phyloP scores from a whole-genome alignment of 2,329 filamentous ascomycete genomes.

The Hypoxylon sp. region DNA sequence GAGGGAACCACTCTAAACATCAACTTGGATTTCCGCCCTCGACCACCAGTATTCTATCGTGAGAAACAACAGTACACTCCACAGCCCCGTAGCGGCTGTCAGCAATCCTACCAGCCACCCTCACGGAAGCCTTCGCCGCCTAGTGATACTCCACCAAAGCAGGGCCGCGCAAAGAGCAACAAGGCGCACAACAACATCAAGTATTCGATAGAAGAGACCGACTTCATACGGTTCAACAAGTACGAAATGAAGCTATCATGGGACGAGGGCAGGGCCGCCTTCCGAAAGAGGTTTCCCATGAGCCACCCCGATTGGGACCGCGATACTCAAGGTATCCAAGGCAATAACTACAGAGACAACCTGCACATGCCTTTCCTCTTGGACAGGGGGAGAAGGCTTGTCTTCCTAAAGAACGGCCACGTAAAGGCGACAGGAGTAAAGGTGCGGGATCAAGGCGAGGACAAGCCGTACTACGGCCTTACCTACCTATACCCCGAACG shows the following conservation, averaged over 20 bases:
- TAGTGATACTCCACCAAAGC: background rate
- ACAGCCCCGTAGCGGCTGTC: background rate
- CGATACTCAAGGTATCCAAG: slow-evolving; percentile 42
- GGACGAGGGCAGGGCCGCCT: slow-evolving; percentile 32
- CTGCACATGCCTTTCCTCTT: slow-evolving; percentile 37
- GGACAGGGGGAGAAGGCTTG: slow-evolving; percentile 30
- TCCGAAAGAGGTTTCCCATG: slow-evolving; percentile 39
- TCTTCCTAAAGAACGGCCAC: slow-evolving; percentile 43
- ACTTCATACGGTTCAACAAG: slow-evolving; percentile 45
- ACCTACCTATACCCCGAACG: slow-evolving; percentile 56
- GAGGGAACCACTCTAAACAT: slow-evolving; percentile 1
- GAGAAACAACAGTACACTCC: slow-evolving; percentile 21
- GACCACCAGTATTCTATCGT: slow-evolving; percentile 18
- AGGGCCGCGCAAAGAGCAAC: background rate
- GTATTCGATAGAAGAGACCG: slow-evolving; percentile 42
- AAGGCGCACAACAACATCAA: slow-evolving; percentile 44
- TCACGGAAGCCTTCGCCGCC: background rate
- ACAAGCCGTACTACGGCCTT: slow-evolving; percentile 42
- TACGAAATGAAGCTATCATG: slow-evolving; percentile 40
- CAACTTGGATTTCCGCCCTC: background rate
- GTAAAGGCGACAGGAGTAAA: slow-evolving; percentile 27
- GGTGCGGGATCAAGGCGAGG: slow-evolving; percentile 42
- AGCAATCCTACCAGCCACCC: slow-evolving; percentile 3
- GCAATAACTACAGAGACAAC: slow-evolving; percentile 45
- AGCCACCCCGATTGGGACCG: slow-evolving; percentile 26